A percentile compares a stretch with the other conserved stretches of the same genome.
Evolutionary conservation across 257 asterid species (phyloP).

Genomic region (Solanum pennellii): DNA sequence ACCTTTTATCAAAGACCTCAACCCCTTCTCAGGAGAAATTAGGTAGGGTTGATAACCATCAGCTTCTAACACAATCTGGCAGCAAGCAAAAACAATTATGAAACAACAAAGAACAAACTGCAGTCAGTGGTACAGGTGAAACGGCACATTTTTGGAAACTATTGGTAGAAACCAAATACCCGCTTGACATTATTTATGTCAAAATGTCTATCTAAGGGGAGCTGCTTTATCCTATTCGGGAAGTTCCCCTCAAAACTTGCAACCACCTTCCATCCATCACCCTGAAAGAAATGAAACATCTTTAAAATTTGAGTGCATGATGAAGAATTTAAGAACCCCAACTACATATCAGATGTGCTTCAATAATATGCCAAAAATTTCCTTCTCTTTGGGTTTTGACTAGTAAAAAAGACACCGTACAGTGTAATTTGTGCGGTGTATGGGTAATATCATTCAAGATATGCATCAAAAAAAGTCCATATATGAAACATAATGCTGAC

Average conservation of each 20-base stretch:
- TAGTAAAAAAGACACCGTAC: not conserved
- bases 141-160: not conserved
- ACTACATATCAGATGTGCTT: not conserved
- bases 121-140: not conserved
- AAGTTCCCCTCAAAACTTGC: constrained; percentile 96
- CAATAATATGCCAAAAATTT: not conserved
- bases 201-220: constrained; percentile 90
- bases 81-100: constrained; percentile 12
- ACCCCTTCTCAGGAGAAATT: constrained; percentile 96
- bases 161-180: constrained; percentile 22
- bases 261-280: constrained; percentile 98
- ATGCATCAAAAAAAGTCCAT: not conserved
- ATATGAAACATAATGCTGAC: not conserved
- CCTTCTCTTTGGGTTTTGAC: not conserved
- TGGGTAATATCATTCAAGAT: not conserved
- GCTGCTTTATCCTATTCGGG: constrained; percentile 88
- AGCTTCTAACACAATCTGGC: constrained; percentile 94
- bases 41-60: constrained; percentile 99
- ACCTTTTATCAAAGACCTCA: constrained; percentile 78
- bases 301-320: not conserved
- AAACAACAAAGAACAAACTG: not conserved
- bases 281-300: constrained; percentile 32
- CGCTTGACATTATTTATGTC: constrained; percentile 89
- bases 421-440: not conserved
- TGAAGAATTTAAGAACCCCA: not conserved